phyloP scores from a whole-genome alignment of 768 basidiomycete genomes.

The Sarcomyxa edulis region DNA sequence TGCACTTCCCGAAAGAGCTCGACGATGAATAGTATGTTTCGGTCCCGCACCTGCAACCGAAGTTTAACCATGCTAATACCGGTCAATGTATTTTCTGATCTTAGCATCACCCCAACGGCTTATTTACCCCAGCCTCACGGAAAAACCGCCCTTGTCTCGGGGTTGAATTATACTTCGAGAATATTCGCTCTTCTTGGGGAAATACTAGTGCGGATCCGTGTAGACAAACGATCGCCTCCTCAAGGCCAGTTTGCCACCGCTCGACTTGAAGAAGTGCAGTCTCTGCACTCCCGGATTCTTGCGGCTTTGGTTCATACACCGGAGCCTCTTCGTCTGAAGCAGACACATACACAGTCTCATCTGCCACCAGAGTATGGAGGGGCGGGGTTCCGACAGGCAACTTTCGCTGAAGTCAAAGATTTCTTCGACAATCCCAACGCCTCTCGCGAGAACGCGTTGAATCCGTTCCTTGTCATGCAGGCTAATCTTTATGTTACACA shows the following conservation, averaged over 20 bases:
- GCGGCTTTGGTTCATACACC: conserved; percentile 72
- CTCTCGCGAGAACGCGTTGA: conserved; percentile 77
- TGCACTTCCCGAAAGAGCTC: conserved; percentile 82
- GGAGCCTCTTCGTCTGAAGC: conserved; percentile 68
- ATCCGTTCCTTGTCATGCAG: conserved; percentile 89
- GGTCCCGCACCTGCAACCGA: conserved; percentile 18
- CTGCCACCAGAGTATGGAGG: conserved; percentile 59
- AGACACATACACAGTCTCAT: conserved; percentile 39
- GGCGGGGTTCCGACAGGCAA: conserved; percentile 73
- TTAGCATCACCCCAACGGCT: conserved; percentile 78
- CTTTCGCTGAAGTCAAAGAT: conserved; percentile 84
- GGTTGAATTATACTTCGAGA: conserved; percentile 81
- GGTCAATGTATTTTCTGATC: conserved; percentile 13
- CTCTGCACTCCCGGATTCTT: conserved; percentile 72
- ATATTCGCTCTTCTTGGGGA: conserved; percentile 84
- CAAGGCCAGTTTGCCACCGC: conserved; percentile 84
- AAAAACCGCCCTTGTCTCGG: conserved; percentile 79
- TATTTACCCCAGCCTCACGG: conserved; percentile 86
- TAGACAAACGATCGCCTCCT: conserved; percentile 82
- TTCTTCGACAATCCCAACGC: conserved; percentile 92
- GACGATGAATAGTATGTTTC: conserved; percentile 82
- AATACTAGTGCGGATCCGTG: conserved; percentile 80
- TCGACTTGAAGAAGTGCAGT: conserved; percentile 78
- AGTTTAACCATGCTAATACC: conserved; percentile 18
- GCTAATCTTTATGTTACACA: conserved; percentile 91